These are phyloP conservation scores for Lactifluus subvellereus DNA, from an alignment of 768 basidiomycete species.

Conservation along the genomic window DNA sequence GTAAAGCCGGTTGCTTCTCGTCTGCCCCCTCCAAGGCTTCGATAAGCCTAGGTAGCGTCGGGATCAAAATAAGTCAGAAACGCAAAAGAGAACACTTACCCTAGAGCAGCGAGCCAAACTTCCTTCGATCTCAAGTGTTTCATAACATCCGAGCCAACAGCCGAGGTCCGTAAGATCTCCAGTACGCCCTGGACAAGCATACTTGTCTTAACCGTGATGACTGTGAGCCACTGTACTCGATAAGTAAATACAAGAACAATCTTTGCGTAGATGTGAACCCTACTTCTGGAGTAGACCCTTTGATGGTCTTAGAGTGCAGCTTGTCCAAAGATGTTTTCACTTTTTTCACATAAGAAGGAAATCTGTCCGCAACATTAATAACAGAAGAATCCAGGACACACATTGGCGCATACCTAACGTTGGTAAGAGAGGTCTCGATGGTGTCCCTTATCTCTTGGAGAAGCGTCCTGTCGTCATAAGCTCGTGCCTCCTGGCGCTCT, in stretches of 20 bases:
- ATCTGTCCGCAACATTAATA: not conserved
- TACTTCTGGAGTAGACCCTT: not conserved
- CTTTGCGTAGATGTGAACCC: not conserved
- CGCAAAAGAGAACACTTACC: not conserved
- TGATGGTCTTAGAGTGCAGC: not conserved
- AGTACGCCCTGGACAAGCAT: slow-evolving; percentile 17
- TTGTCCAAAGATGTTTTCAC: not conserved
- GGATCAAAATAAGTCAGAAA: not conserved
- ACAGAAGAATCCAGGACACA: not conserved
- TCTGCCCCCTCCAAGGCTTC: not conserved
- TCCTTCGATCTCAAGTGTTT: slow-evolving; percentile 14
- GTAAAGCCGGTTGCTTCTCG: not conserved
- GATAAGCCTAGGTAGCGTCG: slow-evolving; percentile 2
- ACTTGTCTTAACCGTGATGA: slow-evolving; percentile 12
- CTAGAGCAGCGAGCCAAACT: slow-evolving; percentile 10
- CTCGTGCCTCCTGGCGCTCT: slow-evolving; percentile 10
- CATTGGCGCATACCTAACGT: not conserved
- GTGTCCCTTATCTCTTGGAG: not conserved
- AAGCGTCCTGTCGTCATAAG: slow-evolving; percentile 8
- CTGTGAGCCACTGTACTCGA: slow-evolving; percentile 7
- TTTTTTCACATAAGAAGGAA: not conserved
- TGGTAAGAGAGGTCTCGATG: not conserved
- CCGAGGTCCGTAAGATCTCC: not conserved
- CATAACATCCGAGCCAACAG: not conserved
- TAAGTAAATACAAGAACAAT: not conserved